phyloP scores from a whole-genome alignment of 768 basidiomycete species.

The Omphalotus guepiniiformis region DNA sequence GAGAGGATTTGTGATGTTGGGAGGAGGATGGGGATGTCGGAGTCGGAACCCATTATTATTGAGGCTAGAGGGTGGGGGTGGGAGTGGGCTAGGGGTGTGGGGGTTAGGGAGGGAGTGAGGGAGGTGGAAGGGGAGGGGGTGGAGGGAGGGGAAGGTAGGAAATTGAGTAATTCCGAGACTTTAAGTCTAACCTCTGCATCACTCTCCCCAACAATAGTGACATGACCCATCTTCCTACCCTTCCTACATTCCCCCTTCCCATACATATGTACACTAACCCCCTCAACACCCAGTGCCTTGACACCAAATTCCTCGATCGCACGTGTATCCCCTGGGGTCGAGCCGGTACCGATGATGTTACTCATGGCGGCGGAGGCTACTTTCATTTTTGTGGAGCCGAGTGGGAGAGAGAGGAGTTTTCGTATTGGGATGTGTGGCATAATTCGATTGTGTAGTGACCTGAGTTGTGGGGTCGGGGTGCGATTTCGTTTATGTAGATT shows the following conservation, averaged over 20 bases:
- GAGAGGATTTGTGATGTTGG: conserved; percentile 84
- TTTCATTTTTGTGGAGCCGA: conserved; percentile 84
- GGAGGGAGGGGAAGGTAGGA: conserved; percentile 29
- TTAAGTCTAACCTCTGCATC: conserved; percentile 69
- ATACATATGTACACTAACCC: conserved; percentile 84
- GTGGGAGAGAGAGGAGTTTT: conserved; percentile 86
- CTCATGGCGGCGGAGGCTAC: conserved; percentile 90
- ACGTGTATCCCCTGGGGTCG: no score
- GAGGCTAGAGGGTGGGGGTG: conserved; percentile 76
- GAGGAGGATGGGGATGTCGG: conserved; percentile 91
- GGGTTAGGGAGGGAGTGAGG: conserved; percentile 39
- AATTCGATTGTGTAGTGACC: conserved; percentile 99
- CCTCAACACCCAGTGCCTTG: conserved; percentile 52
- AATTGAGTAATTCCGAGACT: conserved; percentile 78
- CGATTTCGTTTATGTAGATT: conserved; percentile 94
- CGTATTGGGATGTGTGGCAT: conserved; percentile 94
- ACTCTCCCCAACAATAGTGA: conserved; percentile 80
- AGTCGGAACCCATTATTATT: conserved; percentile 98
- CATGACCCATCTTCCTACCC: conserved; percentile 97
- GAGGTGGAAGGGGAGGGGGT: conserved; percentile 40
- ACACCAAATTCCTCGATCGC: no score
- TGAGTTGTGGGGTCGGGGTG: conserved; percentile 96
- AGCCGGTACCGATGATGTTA: conserved; percentile 79
- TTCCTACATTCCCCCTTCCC: conserved; percentile 89
- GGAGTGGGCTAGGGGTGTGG: conserved; percentile 48